Conservation (phyloP, 2,329 filamentous ascomycete species). For the Cadophora luteo-olivacea region DNA sequence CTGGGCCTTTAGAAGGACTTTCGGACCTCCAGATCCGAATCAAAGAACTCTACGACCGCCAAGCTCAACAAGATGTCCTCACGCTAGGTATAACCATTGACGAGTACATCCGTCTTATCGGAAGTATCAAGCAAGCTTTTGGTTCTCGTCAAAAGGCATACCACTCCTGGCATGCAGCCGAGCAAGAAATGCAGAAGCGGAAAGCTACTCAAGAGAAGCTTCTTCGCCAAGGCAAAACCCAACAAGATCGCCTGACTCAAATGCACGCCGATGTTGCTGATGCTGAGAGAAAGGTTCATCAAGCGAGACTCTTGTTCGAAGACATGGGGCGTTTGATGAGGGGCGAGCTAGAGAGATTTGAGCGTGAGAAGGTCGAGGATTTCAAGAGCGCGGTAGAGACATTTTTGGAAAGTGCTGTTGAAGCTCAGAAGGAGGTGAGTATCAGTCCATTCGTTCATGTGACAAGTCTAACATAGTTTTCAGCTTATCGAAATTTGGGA, state of each 20-base stretch:
- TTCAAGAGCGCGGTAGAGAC: constrained; percentile 99
- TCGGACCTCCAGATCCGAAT: constrained; percentile 95
- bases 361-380: constrained; percentile 97
- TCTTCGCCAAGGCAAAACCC: constrained; percentile 91
- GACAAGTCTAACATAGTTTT: constrained; percentile 11
- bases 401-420: constrained; percentile 94
- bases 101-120: constrained; percentile 96
- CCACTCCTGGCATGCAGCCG: constrained; percentile 90
- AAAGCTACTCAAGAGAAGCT: constrained; percentile 91
- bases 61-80: constrained; percentile 95
- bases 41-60: constrained; percentile 91
- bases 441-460: no score
- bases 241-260: constrained; percentile 94
- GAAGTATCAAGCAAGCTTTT: constrained; percentile 93
- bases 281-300: constrained; percentile 90
- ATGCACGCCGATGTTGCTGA: constrained; percentile 93
- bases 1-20: constrained; percentile 86
- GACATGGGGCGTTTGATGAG: constrained; percentile 97
- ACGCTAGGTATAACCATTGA: constrained; percentile 98
- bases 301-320: constrained; percentile 88
- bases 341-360: constrained; percentile 88
- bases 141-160: constrained; percentile 93
- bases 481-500: constrained; percentile 90
- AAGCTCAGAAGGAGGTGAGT: constrained; percentile 96
- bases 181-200: constrained; percentile 89